Percentiles rank a stretch among this genome's conserved stretches.
Evolutionary conservation across 75 land plant species (phyloP).

Genomic region (Picea glauca): DNA sequence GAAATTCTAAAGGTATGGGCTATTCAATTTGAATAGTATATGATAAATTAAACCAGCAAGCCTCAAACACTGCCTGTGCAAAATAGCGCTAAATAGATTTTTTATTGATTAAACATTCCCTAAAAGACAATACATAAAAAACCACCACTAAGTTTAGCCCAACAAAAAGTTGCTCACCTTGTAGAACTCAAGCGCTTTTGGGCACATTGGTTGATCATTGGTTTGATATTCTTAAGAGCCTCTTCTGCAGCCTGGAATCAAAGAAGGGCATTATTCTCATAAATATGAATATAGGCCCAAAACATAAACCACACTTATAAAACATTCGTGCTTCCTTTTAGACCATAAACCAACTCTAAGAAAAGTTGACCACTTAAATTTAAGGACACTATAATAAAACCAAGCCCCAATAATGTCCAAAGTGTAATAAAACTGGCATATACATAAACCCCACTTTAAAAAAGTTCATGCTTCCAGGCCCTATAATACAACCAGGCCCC

Average conservation of each 20-base stretch:
- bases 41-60: no score
- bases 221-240: conserved; percentile 42
- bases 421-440: no score
- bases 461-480: no score
- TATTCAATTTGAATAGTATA: no score
- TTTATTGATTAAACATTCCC: background rate
- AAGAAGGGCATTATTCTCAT: background rate
- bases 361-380: no score
- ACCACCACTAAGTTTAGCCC: background rate
- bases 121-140: background rate
- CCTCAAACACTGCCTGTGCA: no score
- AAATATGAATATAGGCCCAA: background rate
- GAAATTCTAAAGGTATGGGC: no score
- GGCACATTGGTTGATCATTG: conserved; percentile 31
- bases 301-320: background rate
- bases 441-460: no score
- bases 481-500: no score
- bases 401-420: no score
- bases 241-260: conserved; percentile 60
- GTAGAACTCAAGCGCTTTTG: conserved; percentile 46
- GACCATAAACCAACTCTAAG: background rate
- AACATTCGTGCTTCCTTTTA: background rate
- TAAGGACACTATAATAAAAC: no score
- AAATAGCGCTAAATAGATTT: no score
- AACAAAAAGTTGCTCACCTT: conserved; percentile 31